Conservation (phyloP, 1,284 basidiomycete genomes). For the Schizophyllum commune region DNA sequence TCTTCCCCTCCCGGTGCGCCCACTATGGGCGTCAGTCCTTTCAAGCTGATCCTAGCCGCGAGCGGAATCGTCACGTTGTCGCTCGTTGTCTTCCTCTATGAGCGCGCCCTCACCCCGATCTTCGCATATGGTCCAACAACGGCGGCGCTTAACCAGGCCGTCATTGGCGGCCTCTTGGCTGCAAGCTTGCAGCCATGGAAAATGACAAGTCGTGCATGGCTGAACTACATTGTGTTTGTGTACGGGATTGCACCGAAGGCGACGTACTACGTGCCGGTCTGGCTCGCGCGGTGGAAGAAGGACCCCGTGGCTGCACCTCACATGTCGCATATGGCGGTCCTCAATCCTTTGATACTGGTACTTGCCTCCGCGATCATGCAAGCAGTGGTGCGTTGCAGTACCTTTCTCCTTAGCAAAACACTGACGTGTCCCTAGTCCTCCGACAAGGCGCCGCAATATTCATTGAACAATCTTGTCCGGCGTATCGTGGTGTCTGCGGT, state of each 20-base stretch:
- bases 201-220: conserved; percentile 11
- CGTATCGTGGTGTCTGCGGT: not conserved
- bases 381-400: conserved; percentile 8
- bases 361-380: conserved; percentile 28
- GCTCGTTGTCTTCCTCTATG: conserved; percentile 44
- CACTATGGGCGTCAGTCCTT: not conserved
- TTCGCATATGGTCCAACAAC: conserved; percentile 48
- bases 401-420: not conserved
- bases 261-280: conserved; percentile 54
- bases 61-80: conserved; percentile 25
- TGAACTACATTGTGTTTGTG: conserved; percentile 34
- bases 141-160: conserved; percentile 36
- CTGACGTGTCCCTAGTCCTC: not conserved
- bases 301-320: conserved; percentile 50
- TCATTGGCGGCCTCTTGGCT: conserved; percentile 28
- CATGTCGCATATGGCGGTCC: conserved; percentile 44
- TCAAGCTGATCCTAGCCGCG: not conserved
- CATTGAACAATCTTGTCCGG: not conserved
- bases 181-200: conserved; percentile 10
- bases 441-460: not conserved
- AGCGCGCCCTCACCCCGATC: conserved; percentile 46
- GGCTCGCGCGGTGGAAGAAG: conserved; percentile 40
- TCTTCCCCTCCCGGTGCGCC: not conserved
- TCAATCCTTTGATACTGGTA: conserved; percentile 47
- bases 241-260: conserved; percentile 51